Percentiles rank a stretch among this genome's conserved stretches.
Conservation (phyloP, 306 rosid species). For the Cajanus cajan region DNA sequence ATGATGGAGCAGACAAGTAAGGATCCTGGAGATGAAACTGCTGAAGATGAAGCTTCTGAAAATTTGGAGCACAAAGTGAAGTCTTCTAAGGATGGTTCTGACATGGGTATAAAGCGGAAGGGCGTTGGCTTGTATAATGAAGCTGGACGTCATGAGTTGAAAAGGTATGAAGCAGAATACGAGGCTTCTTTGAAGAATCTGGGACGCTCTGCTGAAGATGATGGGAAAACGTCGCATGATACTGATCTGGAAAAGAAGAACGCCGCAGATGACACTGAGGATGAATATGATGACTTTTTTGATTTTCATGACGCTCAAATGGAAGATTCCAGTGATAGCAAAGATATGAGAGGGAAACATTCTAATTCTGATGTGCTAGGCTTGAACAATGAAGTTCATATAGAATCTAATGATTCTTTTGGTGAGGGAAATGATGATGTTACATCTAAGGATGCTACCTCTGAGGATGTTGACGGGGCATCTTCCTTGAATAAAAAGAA, state of each 20-base stretch:
- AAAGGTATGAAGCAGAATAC: slow-evolving; percentile 79
- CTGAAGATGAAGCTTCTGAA: slow-evolving; percentile 29
- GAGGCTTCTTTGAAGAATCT: slow-evolving; percentile 78
- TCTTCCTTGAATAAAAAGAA: slow-evolving; percentile 33
- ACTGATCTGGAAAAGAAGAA: slow-evolving; percentile 46
- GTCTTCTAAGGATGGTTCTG: slow-evolving; percentile 41
- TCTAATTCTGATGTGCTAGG: slow-evolving; percentile 33
- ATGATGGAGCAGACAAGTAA: slow-evolving; percentile 41
- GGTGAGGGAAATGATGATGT: slow-evolving; percentile 35
- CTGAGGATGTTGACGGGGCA: slow-evolving; percentile 43
- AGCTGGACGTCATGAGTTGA: slow-evolving; percentile 94
- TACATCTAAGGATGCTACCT: slow-evolving; percentile 34
- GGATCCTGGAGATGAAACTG: slow-evolving; percentile 36
- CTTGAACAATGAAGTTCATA: slow-evolving; percentile 36
- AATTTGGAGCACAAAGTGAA: slow-evolving; percentile 37
- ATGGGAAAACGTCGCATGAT: slow-evolving; percentile 32
- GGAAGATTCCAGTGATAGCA: slow-evolving; percentile 57
- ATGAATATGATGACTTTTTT: slow-evolving; percentile 80
- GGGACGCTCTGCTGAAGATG: slow-evolving; percentile 28
- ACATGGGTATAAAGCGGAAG: slow-evolving; percentile 40
- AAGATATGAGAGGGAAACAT: slow-evolving; percentile 38
- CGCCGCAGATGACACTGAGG: slow-evolving; percentile 50
- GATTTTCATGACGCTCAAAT: slow-evolving; percentile 51
- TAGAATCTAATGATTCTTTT: slow-evolving; percentile 41
- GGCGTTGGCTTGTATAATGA: slow-evolving; percentile 84